Evolutionary conservation across 805 yeast species (phyloP), one percentile per base, ranked within the genome.

Genomic region (Nakazawaea ishiwadae): DNA sequence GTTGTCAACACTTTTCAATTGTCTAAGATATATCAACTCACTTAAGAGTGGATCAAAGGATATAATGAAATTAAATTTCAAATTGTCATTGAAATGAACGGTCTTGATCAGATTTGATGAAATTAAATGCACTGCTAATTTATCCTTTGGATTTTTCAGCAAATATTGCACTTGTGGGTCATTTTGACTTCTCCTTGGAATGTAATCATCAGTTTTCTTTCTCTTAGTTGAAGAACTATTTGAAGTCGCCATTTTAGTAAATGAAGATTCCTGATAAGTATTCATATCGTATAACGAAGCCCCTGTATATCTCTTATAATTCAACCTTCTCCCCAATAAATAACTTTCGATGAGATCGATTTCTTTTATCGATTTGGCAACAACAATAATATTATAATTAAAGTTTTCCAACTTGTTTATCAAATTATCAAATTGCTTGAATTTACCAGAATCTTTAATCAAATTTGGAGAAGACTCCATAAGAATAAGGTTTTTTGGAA

Each of bases 301-400:
- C 12, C 87, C 86, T 18, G 88, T 77, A 50, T 81, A 73, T 49
- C 95, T 73, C 45, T 71, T 72, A 53, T 84, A 83, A 46, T 73
- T 71, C 29, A 86, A 59, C 28, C 66, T 66, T 51, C 85, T 78
- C 2, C 96, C 96, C n/a, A 84, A 65, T 11, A 88, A 54, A 34
- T 83, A 68, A 0, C 90, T 84, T 58, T 89, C 97, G 5, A 89
- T 68, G 35, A 89, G 62, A 54, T 89, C 95, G 47, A 84, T 56
- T 53, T 84, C 93, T 53, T 82, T 80, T 17, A 81, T 69, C 51
- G 69, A 74, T 28, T 74, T 71, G 0, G 88, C 82, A 3, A 80
- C 73, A 9, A 84, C 66, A 4, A 69, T 55, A 3, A 72, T 50
- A 11, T 66, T 57, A 19, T 51, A 56, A 45, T 59, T 48, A 52